Percentiles rank a stretch among this genome's conserved stretches.
Evolutionary conservation across 1,284 basidiomycete genomes (phyloP).

Genomic region (Meira miltonrushii): DNA sequence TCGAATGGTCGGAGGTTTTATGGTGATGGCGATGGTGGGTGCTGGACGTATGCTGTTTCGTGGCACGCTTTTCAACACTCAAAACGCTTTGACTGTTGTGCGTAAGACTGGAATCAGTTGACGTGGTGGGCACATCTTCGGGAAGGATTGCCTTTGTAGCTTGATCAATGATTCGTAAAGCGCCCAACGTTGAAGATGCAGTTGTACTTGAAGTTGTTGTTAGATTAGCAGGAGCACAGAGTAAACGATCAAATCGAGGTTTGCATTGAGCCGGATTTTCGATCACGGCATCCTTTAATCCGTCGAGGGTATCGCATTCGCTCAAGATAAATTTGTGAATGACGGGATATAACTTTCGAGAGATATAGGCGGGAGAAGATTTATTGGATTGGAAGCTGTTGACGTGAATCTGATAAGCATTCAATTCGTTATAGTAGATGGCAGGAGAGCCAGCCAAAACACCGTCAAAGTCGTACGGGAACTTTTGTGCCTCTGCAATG

Average conservation of each 20-base stretch:
- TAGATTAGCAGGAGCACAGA: neutral
- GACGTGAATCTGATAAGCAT: conserved; percentile 32
- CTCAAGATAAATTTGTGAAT: conserved; percentile 22
- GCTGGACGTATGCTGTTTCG: too few species aligned
- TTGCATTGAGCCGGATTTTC: conserved; percentile 22
- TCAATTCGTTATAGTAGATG: conserved; percentile 25
- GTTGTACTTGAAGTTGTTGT: neutral
- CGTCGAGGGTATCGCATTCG: conserved; percentile 25
- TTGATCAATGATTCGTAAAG: neutral
- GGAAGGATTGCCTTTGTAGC: too few species aligned
- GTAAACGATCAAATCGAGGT: conserved; percentile 11
- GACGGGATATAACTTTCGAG: conserved; percentile 15
- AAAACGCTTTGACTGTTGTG: too few species aligned
- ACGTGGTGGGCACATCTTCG: too few species aligned
- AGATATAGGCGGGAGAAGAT: conserved; percentile 16
- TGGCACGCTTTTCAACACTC: too few species aligned
- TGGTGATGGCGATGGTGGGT: neutral
- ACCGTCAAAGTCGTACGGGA: conserved; percentile 29
- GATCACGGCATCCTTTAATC: conserved; percentile 26
- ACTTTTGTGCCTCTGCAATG: conserved; percentile 24
- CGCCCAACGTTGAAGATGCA: neutral
- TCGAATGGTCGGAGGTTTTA: neutral
- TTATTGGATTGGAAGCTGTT: conserved; percentile 20
- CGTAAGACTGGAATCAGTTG: too few species aligned
- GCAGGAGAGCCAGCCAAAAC: conserved; percentile 29